A percentile compares a stretch with the other conserved stretches of the same genome.
phyloP scores from a whole-genome alignment of 73 alveolate species.

The Tetrahymena malaccensis region DNA sequence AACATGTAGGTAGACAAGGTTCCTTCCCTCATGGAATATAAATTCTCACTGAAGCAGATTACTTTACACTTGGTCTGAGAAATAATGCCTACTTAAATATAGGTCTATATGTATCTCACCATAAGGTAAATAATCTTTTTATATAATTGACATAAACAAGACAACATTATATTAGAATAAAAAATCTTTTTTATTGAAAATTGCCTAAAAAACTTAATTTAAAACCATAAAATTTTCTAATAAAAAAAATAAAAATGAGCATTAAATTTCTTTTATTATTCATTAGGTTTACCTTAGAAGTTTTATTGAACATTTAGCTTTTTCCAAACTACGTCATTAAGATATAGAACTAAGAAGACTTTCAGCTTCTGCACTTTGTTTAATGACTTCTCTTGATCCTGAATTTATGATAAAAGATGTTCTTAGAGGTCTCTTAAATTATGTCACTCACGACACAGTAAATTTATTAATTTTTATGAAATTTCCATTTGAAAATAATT shows the following conservation, averaged over 20 bases:
- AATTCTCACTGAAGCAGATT: conserved; percentile 96
- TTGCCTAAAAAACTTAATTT: too few relatives aligned
- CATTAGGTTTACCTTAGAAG: not conserved
- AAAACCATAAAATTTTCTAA: not conserved
- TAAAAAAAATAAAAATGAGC: too few relatives aligned
- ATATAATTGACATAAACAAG: too few relatives aligned
- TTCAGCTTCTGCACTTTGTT: conserved; percentile 77
- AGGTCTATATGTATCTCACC: conserved; percentile 84
- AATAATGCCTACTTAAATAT: conserved; percentile 87
- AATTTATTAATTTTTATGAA: too few relatives aligned
- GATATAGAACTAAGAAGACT: conserved; percentile 79
- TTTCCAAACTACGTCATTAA: conserved; percentile 73
- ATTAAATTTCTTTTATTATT: not conserved
- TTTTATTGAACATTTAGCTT: conserved; percentile 76
- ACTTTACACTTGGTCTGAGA: conserved; percentile 86
- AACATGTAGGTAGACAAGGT: conserved; percentile 94
- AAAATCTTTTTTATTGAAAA: too few relatives aligned
- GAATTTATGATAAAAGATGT: conserved; percentile 51
- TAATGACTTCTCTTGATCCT: conserved; percentile 79
- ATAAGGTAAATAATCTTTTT: conserved; percentile 39
- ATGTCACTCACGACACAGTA: not conserved
- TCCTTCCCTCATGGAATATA: conserved; percentile 95
- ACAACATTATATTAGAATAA: too few relatives aligned
- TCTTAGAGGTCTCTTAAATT: not conserved
- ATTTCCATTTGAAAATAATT: too few relatives aligned